These are phyloP conservation scores for Psilocybe subaeruginosa DNA, from an alignment of 768 basidiomycete species.

Conservation along the genomic window DNA sequence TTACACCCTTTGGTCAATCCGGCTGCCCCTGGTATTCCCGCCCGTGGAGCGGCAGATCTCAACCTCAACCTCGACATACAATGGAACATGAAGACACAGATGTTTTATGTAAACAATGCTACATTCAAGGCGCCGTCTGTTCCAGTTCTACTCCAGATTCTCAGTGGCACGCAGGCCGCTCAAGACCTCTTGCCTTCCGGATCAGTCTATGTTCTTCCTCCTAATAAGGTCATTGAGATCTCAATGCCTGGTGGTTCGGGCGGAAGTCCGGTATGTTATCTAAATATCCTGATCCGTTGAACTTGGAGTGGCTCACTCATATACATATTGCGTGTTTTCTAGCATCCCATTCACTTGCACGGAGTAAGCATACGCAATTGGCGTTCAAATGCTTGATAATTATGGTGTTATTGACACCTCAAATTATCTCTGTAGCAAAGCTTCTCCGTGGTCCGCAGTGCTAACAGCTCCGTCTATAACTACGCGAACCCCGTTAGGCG, in stretches of 20 bases:
- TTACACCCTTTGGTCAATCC: conserved; percentile 34
- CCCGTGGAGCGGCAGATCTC: conserved; percentile 41
- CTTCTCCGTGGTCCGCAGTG: conserved; percentile 41
- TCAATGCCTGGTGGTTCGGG: conserved; percentile 36
- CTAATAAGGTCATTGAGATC: conserved; percentile 50
- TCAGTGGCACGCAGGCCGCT: conserved; percentile 40
- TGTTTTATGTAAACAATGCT: conserved; percentile 35
- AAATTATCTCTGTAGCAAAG: conserved; percentile 7
- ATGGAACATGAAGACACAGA: conserved; percentile 22
- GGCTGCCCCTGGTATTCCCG: conserved; percentile 32
- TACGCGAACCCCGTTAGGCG: conserved; percentile 28
- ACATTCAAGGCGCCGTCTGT: conserved; percentile 36
- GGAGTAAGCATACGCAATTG: neutral
- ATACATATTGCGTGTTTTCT: neutral
- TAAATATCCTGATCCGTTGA: neutral
- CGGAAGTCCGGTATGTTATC: conserved; percentile 32
- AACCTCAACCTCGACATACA: conserved; percentile 34
- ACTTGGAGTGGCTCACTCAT: neutral
- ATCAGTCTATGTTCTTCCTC: conserved; percentile 40
- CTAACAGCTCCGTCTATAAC: conserved; percentile 32
- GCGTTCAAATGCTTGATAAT: neutral
- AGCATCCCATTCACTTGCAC: conserved; percentile 9
- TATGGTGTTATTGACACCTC: too few species aligned
- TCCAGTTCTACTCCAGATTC: conserved; percentile 48
- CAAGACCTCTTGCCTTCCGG: conserved; percentile 38